phyloP scores from a whole-genome alignment of 805 yeast species.

The Saccharomyces mikatae region DNA sequence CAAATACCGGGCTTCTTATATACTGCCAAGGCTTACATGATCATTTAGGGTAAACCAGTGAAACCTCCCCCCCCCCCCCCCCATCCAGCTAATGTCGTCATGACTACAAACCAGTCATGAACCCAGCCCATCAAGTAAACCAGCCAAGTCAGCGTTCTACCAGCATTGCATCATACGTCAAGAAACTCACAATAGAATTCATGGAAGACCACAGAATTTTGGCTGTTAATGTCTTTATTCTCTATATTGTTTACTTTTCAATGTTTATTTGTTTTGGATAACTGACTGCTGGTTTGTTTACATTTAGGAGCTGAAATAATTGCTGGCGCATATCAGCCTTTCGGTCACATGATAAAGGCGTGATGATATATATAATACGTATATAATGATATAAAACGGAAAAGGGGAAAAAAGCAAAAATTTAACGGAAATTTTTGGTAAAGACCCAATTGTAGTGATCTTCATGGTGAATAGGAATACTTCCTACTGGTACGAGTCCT shows the following conservation, averaged over 20 bases:
- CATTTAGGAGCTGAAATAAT: neutral
- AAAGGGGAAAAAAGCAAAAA: neutral
- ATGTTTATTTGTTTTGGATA: neutral
- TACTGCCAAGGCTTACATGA: neutral
- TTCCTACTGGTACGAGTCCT: neutral
- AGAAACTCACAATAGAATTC: neutral
- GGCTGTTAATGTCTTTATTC: neutral
- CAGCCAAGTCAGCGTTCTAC: neutral
- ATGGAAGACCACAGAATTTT: too few species aligned
- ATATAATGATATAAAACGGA: neutral
- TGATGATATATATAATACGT: neutral
- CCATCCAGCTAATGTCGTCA: neutral
- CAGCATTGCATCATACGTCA: neutral
- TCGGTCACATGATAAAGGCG: neutral
- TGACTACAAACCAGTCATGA: neutral
- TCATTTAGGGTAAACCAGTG: neutral
- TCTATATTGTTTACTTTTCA: neutral
- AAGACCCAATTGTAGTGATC: neutral
- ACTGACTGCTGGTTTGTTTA: conserved; percentile 1
- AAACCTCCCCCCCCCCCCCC: neutral
- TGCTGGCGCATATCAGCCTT: neutral
- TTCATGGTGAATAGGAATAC: neutral
- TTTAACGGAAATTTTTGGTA: neutral
- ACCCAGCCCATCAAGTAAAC: neutral
- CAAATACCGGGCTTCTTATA: neutral